Evolutionary conservation across 2,329 filamentous ascomycete species (phyloP).

Genomic region (Trichoderma endophyticum): DNA sequence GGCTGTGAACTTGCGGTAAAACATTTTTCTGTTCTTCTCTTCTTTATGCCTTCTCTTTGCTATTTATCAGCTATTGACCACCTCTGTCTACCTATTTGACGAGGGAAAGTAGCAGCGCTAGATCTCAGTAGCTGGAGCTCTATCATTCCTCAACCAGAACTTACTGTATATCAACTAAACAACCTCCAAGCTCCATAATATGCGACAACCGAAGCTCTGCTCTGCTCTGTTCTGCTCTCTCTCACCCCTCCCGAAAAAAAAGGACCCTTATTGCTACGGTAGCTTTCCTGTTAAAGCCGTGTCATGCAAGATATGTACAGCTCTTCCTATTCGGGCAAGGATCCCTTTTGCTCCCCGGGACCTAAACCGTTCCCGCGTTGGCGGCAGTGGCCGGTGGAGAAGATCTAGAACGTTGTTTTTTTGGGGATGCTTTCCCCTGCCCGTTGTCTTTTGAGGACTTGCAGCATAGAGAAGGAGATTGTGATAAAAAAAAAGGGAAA

Average conservation of each 20-base stretch:
- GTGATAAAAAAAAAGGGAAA: background rate
- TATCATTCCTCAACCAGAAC: background rate
- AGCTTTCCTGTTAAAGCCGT: background rate
- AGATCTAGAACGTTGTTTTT: slow-evolving; percentile 8
- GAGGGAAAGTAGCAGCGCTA: background rate
- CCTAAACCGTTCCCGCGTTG: background rate
- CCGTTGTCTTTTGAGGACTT: background rate
- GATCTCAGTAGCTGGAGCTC: background rate
- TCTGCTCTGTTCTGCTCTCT: background rate
- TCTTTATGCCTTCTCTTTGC: background rate
- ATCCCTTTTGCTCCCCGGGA: background rate
- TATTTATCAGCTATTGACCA: background rate
- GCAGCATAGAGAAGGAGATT: background rate
- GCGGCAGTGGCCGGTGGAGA: background rate
- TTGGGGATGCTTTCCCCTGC: background rate
- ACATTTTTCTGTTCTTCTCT: background rate
- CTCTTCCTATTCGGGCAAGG: slow-evolving; percentile 16
- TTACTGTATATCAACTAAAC: background rate
- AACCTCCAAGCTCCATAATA: background rate
- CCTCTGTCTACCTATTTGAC: background rate
- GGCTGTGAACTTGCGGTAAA: slow-evolving; percentile 3
- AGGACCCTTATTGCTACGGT: background rate
- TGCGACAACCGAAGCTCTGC: background rate
- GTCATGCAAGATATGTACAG: slow-evolving; percentile 9
- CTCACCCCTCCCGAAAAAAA: background rate